Conservation (phyloP, 306 rosid genomes). For the Ziziphus jujuba region DNA sequence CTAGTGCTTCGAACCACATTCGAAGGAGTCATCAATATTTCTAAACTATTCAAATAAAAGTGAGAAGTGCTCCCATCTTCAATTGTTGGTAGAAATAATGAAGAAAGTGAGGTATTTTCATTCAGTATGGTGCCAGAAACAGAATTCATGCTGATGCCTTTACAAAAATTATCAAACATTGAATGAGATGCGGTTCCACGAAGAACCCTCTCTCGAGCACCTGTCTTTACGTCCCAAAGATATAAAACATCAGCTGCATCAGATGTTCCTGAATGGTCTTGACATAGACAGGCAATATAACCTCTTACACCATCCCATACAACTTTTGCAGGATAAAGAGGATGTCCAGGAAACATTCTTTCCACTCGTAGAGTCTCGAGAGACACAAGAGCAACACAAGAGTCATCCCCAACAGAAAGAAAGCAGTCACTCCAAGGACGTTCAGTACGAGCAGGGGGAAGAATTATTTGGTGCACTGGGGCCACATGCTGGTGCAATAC, state of each 20-base stretch:
- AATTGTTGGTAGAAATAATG: slow-evolving; percentile 63
- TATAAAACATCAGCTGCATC: slow-evolving; percentile 65
- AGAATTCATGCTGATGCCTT: slow-evolving; percentile 67
- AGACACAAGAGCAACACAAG: slow-evolving; percentile 85
- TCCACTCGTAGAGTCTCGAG: slow-evolving; percentile 86
- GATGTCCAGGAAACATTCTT: slow-evolving; percentile 92
- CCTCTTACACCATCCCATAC: slow-evolving; percentile 95
- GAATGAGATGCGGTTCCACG: slow-evolving; percentile 91
- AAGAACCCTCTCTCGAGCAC: slow-evolving; percentile 80
- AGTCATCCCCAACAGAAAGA: slow-evolving; percentile 95
- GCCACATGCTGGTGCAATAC: slow-evolving; percentile 96
- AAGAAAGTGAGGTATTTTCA: slow-evolving; percentile 88
- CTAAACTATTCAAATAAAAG: slow-evolving; percentile 39
- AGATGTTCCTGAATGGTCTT: slow-evolving; percentile 53
- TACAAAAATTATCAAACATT: slow-evolving; percentile 89
- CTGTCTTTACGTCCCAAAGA: slow-evolving; percentile 94
- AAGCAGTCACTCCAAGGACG: slow-evolving; percentile 87
- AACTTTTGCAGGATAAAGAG: slow-evolving; percentile 81
- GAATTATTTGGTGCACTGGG: slow-evolving; percentile 88
- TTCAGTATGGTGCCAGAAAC: slow-evolving; percentile 63
- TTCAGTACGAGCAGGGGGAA: slow-evolving; percentile 61
- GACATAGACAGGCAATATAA: slow-evolving; percentile 83
- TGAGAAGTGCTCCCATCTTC: slow-evolving; percentile 72
- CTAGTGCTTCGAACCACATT: slow-evolving; percentile 48
- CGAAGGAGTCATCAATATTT: slow-evolving; percentile 43